A percentile compares a stretch with the other conserved stretches of the same genome.
These are phyloP conservation scores for Giardia duodenalis DNA, from an alignment of 208 protist species.

Conservation along the genomic window DNA sequence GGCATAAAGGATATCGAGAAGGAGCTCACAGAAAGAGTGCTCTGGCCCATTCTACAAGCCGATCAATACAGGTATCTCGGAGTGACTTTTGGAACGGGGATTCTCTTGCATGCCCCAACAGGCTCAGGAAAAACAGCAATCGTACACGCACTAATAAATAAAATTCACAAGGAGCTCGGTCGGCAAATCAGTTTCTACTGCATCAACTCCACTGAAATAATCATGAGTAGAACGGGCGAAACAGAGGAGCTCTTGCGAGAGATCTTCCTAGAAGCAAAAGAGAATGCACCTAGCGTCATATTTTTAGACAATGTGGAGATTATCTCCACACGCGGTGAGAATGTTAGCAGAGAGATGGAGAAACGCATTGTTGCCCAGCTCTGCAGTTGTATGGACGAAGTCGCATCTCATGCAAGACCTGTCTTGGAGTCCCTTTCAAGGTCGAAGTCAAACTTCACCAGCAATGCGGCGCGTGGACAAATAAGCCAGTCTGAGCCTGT, in stretches of 20 bases:
- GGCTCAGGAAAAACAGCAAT: conserved; percentile 44
- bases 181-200: conserved; percentile 58
- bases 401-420: background rate
- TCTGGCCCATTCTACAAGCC: background rate
- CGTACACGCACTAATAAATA: conserved; percentile 38
- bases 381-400: conserved; percentile 84
- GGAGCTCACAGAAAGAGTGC: background rate
- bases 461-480: too few species aligned
- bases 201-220: conserved; percentile 76
- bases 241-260: conserved; percentile 82
- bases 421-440: too few species aligned
- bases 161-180: background rate
- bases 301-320: conserved; percentile 98
- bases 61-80: background rate
- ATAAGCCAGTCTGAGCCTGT: too few species aligned
- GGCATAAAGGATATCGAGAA: background rate
- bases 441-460: too few species aligned
- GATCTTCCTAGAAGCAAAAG: conserved; percentile 61
- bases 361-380: conserved; percentile 90
- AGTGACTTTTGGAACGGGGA: background rate
- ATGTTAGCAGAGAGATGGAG: conserved; percentile 81
- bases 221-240: conserved; percentile 90
- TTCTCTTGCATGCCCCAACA: conserved; percentile 33
- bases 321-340: conserved; percentile 71
- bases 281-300: conserved; percentile 75